Percentiles rank a stretch among this genome's conserved stretches.
Conservation (phyloP, 352 stramenopile species). For the Pythium biforme region DNA sequence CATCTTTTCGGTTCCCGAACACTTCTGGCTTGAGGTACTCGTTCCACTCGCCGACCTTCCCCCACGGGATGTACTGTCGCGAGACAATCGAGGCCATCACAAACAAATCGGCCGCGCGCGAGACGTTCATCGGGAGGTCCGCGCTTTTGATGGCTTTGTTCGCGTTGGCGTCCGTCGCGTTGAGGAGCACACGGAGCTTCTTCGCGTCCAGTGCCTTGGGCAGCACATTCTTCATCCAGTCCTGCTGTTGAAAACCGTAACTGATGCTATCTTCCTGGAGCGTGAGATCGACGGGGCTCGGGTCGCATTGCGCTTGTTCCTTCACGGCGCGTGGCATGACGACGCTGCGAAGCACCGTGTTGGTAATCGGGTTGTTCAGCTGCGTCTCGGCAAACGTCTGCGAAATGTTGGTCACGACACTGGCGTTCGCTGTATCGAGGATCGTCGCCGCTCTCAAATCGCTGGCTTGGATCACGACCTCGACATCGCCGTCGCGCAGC, state of each 20-base stretch:
- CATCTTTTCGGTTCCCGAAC: background rate
- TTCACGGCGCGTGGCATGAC: background rate
- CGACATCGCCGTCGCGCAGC: background rate
- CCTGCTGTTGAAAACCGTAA: background rate
- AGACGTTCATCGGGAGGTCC: background rate
- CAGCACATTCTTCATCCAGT: conserved; percentile 5
- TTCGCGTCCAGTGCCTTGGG: background rate
- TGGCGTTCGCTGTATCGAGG: background rate
- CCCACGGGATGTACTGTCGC: background rate
- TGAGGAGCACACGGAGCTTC: background rate
- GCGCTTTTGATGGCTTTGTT: background rate
- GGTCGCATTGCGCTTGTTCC: background rate
- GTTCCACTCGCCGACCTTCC: background rate
- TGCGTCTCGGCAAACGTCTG: conserved; percentile 4
- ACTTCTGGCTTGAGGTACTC: background rate
- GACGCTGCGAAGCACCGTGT: conserved; percentile 10
- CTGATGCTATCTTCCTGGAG: background rate
- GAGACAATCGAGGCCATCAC: background rate
- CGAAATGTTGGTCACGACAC: background rate
- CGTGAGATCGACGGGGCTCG: background rate
- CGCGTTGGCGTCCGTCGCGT: background rate
- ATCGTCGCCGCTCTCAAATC: background rate
- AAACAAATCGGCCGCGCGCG: background rate
- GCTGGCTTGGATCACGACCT: background rate
- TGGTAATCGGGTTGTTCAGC: background rate